These are phyloP conservation scores for Agrocybe pediades DNA, from an alignment of 768 basidiomycete species.

Conservation along the genomic window DNA sequence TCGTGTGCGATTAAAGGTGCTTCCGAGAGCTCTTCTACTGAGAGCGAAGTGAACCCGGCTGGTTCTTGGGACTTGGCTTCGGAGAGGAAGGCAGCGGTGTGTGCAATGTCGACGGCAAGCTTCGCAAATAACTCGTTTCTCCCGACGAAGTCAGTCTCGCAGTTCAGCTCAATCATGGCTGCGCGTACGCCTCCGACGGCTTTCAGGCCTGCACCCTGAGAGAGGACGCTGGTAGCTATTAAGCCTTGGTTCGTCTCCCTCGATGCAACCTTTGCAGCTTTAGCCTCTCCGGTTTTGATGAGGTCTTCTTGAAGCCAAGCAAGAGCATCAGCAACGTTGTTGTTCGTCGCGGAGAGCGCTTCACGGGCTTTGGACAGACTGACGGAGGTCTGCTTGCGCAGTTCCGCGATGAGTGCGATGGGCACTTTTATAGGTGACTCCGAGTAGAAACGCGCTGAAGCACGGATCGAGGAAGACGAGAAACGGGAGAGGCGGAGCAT, in stretches of 20 bases:
- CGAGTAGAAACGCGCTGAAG: conserved; percentile 43
- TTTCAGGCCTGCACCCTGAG: conserved; percentile 51
- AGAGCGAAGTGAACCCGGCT: conserved; percentile 43
- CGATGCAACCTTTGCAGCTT: conserved; percentile 82
- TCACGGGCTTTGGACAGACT: conserved; percentile 88
- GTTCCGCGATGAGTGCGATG: conserved; percentile 79
- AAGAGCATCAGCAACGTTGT: conserved; percentile 74
- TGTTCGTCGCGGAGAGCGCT: conserved; percentile 74
- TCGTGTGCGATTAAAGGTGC: conserved; percentile 65
- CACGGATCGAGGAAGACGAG: conserved; percentile 6
- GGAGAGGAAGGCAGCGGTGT: conserved; percentile 76
- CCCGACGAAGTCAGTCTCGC: conserved; percentile 97
- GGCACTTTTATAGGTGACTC: conserved; percentile 52
- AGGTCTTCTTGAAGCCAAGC: conserved; percentile 83
- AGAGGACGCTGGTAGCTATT: conserved; percentile 74
- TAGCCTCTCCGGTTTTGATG: conserved; percentile 67
- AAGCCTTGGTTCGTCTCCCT: conserved; percentile 78
- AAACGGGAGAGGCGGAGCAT: background rate
- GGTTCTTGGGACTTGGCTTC: conserved; percentile 33
- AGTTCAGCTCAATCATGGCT: conserved; percentile 89
- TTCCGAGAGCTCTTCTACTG: conserved; percentile 51
- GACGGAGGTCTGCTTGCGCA: conserved; percentile 80
- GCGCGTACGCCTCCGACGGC: conserved; percentile 61
- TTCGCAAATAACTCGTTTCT: conserved; percentile 80
- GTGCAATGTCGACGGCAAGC: conserved; percentile 78